phyloP scores from a whole-genome alignment of 305 asterid species.

The Fraxinus angustifolia region DNA sequence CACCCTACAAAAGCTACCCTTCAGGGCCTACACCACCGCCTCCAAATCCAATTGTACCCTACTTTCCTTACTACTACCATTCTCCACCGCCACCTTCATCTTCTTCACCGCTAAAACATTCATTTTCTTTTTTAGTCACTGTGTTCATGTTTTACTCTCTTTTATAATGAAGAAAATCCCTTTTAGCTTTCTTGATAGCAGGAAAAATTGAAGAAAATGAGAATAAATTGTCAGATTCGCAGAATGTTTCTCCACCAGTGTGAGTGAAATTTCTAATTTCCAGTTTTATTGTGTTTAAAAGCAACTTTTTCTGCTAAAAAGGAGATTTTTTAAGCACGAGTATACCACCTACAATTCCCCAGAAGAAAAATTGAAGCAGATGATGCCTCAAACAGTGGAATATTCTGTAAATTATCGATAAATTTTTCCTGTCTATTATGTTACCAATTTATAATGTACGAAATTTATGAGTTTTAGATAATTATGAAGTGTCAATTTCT shows the following conservation, averaged over 20 bases:
- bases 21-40: slow-evolving; percentile 77
- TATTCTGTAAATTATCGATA: slow-evolving; percentile 50
- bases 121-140: slow-evolving; percentile 27
- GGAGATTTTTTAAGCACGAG: neutral
- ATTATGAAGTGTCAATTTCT: slow-evolving; percentile 22
- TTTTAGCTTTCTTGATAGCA: neutral
- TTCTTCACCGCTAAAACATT: slow-evolving; percentile 20
- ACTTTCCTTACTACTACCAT: slow-evolving; percentile 69
- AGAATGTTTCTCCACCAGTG: slow-evolving; percentile 36
- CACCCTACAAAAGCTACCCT: slow-evolving; percentile 38
- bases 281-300: neutral
- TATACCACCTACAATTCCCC: slow-evolving; percentile 15
- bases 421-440: neutral
- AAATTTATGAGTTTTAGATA: slow-evolving; percentile 33
- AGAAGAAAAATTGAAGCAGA: slow-evolving; percentile 13
- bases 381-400: slow-evolving; percentile 21
- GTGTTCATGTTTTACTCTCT: slow-evolving; percentile 20
- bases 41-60: slow-evolving; percentile 88
- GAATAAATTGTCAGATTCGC: slow-evolving; percentile 42
- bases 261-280: neutral
- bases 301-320: neutral
- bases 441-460: slow-evolving; percentile 29
- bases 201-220: slow-evolving; percentile 5
- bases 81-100: slow-evolving; percentile 66
- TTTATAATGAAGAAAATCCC: slow-evolving; percentile 20